Conservation (phyloP, 495 filamentous ascomycete genomes). For the Immersiella caudata region DNA sequence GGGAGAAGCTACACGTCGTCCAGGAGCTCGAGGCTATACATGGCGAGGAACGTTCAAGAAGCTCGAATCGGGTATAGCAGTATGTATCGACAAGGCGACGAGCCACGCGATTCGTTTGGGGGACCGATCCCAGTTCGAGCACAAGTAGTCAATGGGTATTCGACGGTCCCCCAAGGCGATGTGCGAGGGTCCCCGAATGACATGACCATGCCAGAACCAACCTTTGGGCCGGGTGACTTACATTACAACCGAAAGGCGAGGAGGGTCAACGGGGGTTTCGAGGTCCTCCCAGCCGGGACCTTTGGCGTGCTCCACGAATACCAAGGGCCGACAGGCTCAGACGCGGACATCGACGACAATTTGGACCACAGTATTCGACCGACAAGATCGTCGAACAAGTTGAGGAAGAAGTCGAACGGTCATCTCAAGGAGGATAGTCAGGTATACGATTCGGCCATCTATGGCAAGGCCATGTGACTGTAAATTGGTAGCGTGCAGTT, state of each 20-base stretch:
- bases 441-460: background rate
- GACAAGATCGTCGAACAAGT: conserved; percentile 9
- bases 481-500: background rate
- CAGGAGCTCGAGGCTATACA: conserved; percentile 31
- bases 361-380: background rate
- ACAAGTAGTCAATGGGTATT: conserved; percentile 27
- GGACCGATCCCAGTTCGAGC: conserved; percentile 31
- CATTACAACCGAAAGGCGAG: conserved; percentile 52
- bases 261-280: conserved; percentile 64
- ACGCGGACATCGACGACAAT: conserved; percentile 22
- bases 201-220: conserved; percentile 28
- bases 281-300: conserved; percentile 62
- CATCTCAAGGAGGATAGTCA: conserved; percentile 11
- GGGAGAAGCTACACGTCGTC: conserved; percentile 31
- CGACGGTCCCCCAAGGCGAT: conserved; percentile 23
- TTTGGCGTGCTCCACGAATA: conserved; percentile 32
- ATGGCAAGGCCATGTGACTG: background rate
- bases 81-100: conserved; percentile 23
- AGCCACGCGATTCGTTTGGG: conserved; percentile 30
- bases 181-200: background rate
- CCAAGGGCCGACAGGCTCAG: conserved; percentile 7
- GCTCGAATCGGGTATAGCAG: conserved; percentile 23
- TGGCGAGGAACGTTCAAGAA: conserved; percentile 16
- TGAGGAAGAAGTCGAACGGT: conserved; percentile 27
- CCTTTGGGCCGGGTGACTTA: conserved; percentile 45